Conservation (phyloP, 345 rosid species). For the Citrus mangshanensis region DNA sequence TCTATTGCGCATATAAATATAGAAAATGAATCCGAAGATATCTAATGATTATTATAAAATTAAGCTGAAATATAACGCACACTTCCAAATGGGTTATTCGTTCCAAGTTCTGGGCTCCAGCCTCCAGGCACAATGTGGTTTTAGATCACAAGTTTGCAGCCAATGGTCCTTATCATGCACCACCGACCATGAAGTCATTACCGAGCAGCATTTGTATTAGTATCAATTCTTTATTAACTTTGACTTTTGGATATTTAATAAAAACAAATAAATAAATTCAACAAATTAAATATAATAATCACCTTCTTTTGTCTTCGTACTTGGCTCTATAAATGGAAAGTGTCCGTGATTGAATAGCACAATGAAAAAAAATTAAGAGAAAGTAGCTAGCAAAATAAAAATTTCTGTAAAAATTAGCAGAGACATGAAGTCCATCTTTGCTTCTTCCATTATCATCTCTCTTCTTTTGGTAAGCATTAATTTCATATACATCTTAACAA, state of each 20-base stretch:
- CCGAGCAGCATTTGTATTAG: neutral
- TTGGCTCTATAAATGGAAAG: slow-evolving; percentile 8
- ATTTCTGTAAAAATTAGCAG: neutral
- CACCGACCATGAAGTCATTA: slow-evolving; percentile 5
- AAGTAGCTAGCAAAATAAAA: neutral
- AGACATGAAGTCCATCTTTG: slow-evolving; percentile 29
- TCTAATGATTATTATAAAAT: neutral
- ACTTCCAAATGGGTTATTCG: neutral
- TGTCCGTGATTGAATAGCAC: neutral
- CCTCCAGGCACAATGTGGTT: neutral
- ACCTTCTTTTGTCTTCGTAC: neutral
- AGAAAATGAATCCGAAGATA: too few species aligned
- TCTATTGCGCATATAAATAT: too few species aligned
- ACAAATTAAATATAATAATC: neutral
- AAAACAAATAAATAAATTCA: neutral
- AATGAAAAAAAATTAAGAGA: neutral
- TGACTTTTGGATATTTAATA: neutral
- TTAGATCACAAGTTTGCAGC: neutral
- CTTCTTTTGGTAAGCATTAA: slow-evolving; percentile 33
- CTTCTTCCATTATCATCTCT: slow-evolving; percentile 22
- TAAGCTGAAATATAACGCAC: neutral
- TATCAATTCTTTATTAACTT: neutral
- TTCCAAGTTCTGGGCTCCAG: neutral
- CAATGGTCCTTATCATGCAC: neutral
- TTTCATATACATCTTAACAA: neutral